Conservation (phyloP, 129 eudicot species). For the Helichrysum umbraculigerum region DNA sequence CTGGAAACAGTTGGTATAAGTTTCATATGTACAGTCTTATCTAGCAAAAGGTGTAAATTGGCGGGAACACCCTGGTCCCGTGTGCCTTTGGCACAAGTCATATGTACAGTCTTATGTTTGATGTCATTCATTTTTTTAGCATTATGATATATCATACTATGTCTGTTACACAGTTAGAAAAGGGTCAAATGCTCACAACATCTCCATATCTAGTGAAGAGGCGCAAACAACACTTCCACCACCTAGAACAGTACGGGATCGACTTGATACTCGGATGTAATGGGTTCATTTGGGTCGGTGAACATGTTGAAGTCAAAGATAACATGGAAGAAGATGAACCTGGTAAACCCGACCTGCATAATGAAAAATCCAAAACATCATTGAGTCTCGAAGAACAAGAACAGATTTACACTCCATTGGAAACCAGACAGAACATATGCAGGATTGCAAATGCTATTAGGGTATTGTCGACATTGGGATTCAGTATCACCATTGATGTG, state of each 20-base stretch:
- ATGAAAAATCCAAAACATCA: conserved; percentile 19
- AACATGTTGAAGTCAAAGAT: conserved; percentile 71
- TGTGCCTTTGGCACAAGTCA: too few species aligned
- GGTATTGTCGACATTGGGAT: conserved; percentile 69
- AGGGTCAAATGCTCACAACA: conserved; percentile 71
- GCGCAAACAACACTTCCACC: conserved; percentile 86
- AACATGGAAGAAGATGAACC: conserved; percentile 58
- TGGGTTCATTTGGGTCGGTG: conserved; percentile 93
- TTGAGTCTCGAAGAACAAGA: conserved; percentile 44
- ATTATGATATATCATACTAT: conserved; percentile 3
- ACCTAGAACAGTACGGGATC: conserved; percentile 59
- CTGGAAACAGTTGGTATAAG: background rate
- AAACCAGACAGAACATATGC: conserved; percentile 70
- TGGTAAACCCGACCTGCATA: conserved; percentile 34
- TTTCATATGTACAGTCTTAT: background rate
- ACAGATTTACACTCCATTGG: conserved; percentile 50
- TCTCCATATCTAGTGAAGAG: conserved; percentile 83
- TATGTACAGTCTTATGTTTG: background rate
- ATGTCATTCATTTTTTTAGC: background rate
- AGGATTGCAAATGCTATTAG: conserved; percentile 77
- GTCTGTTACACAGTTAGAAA: conserved; percentile 66
- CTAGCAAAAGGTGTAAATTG: too few species aligned
- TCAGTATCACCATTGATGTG: conserved; percentile 63
- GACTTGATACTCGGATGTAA: conserved; percentile 85
- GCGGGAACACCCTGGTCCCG: too few species aligned